phyloP scores from a whole-genome alignment of 2,329 filamentous ascomycete species.

The Lasiodiplodia citricola region DNA sequence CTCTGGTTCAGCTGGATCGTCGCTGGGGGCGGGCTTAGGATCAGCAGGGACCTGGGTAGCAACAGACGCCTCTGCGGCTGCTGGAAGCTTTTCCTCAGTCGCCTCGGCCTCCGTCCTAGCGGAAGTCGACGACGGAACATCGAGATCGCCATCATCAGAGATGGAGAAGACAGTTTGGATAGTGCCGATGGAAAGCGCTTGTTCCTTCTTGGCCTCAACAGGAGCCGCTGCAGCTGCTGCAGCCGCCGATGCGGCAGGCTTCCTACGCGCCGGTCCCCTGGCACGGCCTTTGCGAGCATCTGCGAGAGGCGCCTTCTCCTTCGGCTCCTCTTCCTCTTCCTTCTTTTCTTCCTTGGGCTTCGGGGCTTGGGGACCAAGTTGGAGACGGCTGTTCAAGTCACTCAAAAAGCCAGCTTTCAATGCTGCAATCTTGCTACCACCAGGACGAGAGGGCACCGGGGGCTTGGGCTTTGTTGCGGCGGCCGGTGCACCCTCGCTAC shows the following conservation, averaged over 20 bases:
- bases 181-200: background rate
- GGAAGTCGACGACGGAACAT: conserved; percentile 33
- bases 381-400: conserved; percentile 87
- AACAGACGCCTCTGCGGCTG: conserved; percentile 2
- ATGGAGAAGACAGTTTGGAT: conserved; percentile 41
- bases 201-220: background rate
- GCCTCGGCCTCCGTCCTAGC: background rate
- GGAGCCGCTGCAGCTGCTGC: conserved; percentile 42
- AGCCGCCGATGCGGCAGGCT: conserved; percentile 56
- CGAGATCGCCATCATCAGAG: conserved; percentile 39
- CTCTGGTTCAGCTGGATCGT: background rate
- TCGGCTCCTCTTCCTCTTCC: conserved; percentile 54
- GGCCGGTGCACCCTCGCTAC: conserved; percentile 47
- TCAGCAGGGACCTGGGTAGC: conserved; percentile 23
- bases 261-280: conserved; percentile 81
- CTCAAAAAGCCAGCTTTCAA: conserved; percentile 91
- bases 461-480: conserved; percentile 75
- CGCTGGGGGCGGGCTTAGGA: conserved; percentile 19
- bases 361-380: conserved; percentile 79
- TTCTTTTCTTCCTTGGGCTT: conserved; percentile 76
- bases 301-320: conserved; percentile 77
- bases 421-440: conserved; percentile 85
- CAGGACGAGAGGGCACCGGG: conserved; percentile 76
- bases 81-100: background rate
- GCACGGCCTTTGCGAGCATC: conserved; percentile 92